phyloP scores from a whole-genome alignment of 768 basidiomycete genomes.

The Tricholomella constricta region DNA sequence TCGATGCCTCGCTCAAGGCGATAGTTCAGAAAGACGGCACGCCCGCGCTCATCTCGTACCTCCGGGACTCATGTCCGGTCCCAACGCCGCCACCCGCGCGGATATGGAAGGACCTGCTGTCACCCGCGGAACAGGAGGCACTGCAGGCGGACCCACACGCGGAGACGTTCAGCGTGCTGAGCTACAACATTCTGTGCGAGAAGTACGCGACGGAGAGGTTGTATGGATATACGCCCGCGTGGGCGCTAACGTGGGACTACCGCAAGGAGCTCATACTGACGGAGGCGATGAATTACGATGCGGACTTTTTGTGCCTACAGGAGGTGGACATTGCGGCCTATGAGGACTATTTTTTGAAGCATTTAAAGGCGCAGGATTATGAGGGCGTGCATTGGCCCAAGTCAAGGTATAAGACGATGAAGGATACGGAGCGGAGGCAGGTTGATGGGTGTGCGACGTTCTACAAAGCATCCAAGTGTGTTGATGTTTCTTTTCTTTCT shows the following conservation, averaged over 20 bases:
- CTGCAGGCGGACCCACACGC: constrained; percentile 60
- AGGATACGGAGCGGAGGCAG: constrained; percentile 75
- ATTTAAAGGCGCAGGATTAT: constrained; percentile 75
- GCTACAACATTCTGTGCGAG: constrained; percentile 95
- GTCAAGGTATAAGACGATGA: constrained; percentile 92
- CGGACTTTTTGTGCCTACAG: constrained; percentile 93
- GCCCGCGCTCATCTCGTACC: constrained; percentile 77
- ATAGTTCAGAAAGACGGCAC: constrained; percentile 97
- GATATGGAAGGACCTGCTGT: constrained; percentile 67
- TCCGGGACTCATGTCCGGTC: constrained; percentile 92
- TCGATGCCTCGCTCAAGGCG: constrained; percentile 73
- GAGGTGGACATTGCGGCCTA: constrained; percentile 94
- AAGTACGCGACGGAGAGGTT: constrained; percentile 83
- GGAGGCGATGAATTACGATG: constrained; percentile 77
- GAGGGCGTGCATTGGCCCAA: constrained; percentile 93
- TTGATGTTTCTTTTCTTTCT: constrained; percentile 22
- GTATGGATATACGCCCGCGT: constrained; percentile 95
- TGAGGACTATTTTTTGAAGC: constrained; percentile 85
- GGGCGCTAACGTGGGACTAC: constrained; percentile 97
- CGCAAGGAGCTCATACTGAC: constrained; percentile 85
- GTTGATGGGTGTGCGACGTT: constrained; percentile 98
- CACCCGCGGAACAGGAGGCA: constrained; percentile 59
- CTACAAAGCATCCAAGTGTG: constrained; percentile 87
- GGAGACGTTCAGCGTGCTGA: constrained; percentile 81
- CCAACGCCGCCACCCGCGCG: constrained; percentile 82